These are phyloP conservation scores for Stenogyne calaminthoides DNA, from an alignment of 305 asterid genomes.

Conservation along the genomic window DNA sequence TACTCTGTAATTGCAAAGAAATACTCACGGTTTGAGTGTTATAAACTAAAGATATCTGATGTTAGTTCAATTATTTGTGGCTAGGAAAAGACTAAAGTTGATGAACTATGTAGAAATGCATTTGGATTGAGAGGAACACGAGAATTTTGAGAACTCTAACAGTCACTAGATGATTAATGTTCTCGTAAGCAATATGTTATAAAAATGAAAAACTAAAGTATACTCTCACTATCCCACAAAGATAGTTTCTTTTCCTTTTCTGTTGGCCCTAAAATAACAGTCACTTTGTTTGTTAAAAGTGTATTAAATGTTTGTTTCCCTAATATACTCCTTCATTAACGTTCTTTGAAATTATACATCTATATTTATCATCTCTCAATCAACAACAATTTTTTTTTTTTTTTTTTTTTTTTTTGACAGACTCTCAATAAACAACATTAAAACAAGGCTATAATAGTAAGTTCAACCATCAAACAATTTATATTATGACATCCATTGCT, in stretches of 20 bases:
- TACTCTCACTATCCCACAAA: neutral
- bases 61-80: too few species aligned
- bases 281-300: neutral
- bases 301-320: neutral
- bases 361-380: neutral
- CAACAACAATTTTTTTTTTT: too few species aligned
- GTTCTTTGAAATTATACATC: neutral
- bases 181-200: neutral
- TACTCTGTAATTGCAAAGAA: too few species aligned
- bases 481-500: neutral
- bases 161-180: neutral
- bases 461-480: neutral
- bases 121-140: too few species aligned
- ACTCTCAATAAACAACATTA: too few species aligned
- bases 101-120: too few species aligned
- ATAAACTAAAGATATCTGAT: too few species aligned
- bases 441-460: neutral
- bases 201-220: neutral
- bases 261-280: neutral
- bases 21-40: too few species aligned
- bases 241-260: neutral
- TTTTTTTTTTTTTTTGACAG: too few species aligned
- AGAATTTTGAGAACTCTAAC: too few species aligned
- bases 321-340: neutral
- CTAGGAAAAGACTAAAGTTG: too few species aligned